Conservation (phyloP, 1,284 basidiomycete genomes). For the Singerocomus rubriflavus region DNA sequence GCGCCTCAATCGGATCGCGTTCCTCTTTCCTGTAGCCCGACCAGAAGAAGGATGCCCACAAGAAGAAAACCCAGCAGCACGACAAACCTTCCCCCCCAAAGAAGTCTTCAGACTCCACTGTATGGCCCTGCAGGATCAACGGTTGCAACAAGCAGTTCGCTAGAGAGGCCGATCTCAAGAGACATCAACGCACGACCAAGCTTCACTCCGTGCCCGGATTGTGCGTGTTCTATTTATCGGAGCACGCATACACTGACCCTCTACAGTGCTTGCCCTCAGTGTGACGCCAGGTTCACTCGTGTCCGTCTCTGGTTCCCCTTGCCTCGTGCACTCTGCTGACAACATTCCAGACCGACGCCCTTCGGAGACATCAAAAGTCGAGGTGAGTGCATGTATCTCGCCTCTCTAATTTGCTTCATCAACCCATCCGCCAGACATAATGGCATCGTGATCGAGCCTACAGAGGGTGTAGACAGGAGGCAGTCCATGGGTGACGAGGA, state of each 20-base stretch:
- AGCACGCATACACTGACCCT: conserved; percentile 15
- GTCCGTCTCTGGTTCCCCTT: conserved; percentile 40
- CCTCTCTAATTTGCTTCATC: conserved; percentile 3
- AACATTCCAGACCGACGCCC: conserved; percentile 50
- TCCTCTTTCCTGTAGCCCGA: conserved; percentile 29
- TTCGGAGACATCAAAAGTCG: conserved; percentile 62
- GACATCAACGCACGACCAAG: conserved; percentile 75
- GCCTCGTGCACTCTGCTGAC: conserved; percentile 14
- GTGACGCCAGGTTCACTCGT: conserved; percentile 72
- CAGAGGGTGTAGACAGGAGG: conserved; percentile 33
- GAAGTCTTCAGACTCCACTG: conserved; percentile 47
- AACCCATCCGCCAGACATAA: conserved; percentile 48
- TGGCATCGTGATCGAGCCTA: conserved; percentile 59
- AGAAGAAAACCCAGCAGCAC: conserved; percentile 38
- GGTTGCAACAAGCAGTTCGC: conserved; percentile 76
- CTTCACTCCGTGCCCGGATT: conserved; percentile 66
- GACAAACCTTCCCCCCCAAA: conserved; percentile 27
- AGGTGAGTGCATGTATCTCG: conserved; percentile 41
- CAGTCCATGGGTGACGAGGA: conserved; percentile 38
- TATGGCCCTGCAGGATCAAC: conserved; percentile 75
- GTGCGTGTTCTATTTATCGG: conserved; percentile 42
- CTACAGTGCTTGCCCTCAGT: conserved; percentile 66
- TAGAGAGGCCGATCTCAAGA: conserved; percentile 72
- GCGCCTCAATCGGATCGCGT: conserved; percentile 14
- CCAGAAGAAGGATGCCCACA: conserved; percentile 48